Evolutionary conservation across 495 filamentous ascomycete genomes (phyloP).

Genomic region (Hypoxylon fuscum): DNA sequence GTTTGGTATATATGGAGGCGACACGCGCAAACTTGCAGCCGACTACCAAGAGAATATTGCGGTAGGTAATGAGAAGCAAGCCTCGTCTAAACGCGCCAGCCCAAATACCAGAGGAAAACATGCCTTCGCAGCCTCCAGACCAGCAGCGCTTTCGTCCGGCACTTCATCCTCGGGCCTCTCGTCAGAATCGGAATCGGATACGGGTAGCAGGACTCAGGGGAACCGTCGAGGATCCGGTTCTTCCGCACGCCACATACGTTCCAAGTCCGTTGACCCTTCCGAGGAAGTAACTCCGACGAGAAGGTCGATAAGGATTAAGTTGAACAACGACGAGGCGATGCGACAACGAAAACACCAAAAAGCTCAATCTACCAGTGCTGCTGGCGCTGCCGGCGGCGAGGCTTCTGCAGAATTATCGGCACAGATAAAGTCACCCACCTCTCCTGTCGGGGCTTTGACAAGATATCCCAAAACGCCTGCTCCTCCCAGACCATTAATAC

Average conservation of each 20-base stretch:
- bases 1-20: slow-evolving; percentile 55
- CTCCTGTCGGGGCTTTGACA: slow-evolving; percentile 78
- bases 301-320: slow-evolving; percentile 89
- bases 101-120: slow-evolving; percentile 25
- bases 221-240: slow-evolving; percentile 43
- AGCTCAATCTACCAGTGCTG: slow-evolving; percentile 53
- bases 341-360: slow-evolving; percentile 68
- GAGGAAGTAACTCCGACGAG: slow-evolving; percentile 73
- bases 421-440: slow-evolving; percentile 88
- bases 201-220: slow-evolving; percentile 32
- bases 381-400: slow-evolving; percentile 40
- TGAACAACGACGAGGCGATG: slow-evolving; percentile 81
- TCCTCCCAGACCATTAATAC: slow-evolving; percentile 89
- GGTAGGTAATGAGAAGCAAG: slow-evolving; percentile 43
- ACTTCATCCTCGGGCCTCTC: slow-evolving; percentile 68
- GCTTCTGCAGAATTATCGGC: slow-evolving; percentile 54
- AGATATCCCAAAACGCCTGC: slow-evolving; percentile 89
- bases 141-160: slow-evolving; percentile 58
- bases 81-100: slow-evolving; percentile 7
- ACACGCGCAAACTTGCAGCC: slow-evolving; percentile 47
- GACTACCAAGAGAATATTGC: slow-evolving; percentile 50
- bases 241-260: slow-evolving; percentile 55
- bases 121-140: slow-evolving; percentile 47
- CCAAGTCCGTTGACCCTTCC: slow-evolving; percentile 59
- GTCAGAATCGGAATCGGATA: slow-evolving; percentile 69